Evolutionary conservation across 2,329 filamentous ascomycete genomes (phyloP), one percentile per base, ranked within the genome.

Genomic region (Pyrenochaeta sp.): DNA sequence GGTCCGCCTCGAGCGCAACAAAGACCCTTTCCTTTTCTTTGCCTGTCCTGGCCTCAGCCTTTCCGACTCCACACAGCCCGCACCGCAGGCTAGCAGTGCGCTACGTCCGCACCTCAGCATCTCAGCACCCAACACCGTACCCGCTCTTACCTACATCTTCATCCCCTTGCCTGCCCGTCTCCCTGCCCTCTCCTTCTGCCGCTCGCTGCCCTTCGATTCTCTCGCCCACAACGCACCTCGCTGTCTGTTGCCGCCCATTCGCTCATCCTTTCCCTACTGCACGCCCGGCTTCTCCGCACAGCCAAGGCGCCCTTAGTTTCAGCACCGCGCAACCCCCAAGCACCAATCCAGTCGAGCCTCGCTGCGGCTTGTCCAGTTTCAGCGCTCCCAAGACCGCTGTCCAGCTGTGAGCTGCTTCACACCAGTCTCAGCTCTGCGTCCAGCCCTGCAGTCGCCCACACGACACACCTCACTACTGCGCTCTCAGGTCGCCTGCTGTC

Each of bases 361-460:
- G 18, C 23, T 22, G 34, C 47, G 35, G 46, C 46, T 40, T 36
- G 19, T 35, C 43, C 47, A 35, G 59, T 58, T 63, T 60, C 56
- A 55, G 46, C 52, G 30, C 42, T 24, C 27, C 35, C 35, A 32
- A 29, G 43, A 44, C 26, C 45, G 32, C 32, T 48, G 30, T 31
- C 19, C 39, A 20, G 18, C 29, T 27, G 22, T 34, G 31, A 18
- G 35, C 42, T 61, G 61, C 61, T 40, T 60, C 61, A 62, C 43
- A 43, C 48, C 18, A 36, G 66, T 69, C 66, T 68, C 66, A 68
- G 45, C 54, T 53, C 49, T 45, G 48, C 61, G 40, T 45, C 38
- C 53, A 52, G 54, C 56, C 53, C 51, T 56, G 48, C 55, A 43
- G 36, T 51, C 51, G 40, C 44, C 45, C 34, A 30, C 35, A 35